These are phyloP conservation scores for Exutisphaerella laricina DNA, from an alignment of 2,329 filamentous ascomycete species.

Conservation along the genomic window DNA sequence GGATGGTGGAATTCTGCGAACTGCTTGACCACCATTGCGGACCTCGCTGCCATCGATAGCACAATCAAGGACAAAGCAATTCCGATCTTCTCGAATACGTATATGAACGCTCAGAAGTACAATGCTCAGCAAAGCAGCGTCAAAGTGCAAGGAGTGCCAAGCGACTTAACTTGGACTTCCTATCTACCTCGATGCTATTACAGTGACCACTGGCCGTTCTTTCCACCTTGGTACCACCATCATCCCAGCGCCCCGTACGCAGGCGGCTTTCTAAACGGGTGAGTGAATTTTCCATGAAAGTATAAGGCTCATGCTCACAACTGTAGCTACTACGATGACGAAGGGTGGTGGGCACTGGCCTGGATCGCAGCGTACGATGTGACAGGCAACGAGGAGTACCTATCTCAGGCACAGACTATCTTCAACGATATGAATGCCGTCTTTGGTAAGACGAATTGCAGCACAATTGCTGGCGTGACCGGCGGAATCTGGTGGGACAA, in stretches of 20 bases:
- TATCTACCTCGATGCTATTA: constrained; percentile 16
- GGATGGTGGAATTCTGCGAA: constrained; percentile 33
- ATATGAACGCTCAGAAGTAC: constrained; percentile 24
- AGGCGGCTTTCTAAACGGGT: constrained; percentile 20
- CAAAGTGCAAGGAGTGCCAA: constrained; percentile 13
- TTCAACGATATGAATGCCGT: constrained; percentile 43
- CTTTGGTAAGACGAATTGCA: constrained; percentile 40
- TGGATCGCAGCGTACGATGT: constrained; percentile 53
- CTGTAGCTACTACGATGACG: constrained; percentile 49
- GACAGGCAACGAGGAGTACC: constrained; percentile 41
- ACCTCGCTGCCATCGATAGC: constrained; percentile 26
- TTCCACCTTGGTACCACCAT: constrained; percentile 11
- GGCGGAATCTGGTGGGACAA: constrained; percentile 47
- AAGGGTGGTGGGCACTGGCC: constrained; percentile 50
- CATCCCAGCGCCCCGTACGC: background rate
- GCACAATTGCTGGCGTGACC: constrained; percentile 12
- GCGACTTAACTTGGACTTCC: background rate
- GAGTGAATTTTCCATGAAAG: background rate
- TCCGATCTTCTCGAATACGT: constrained; percentile 23
- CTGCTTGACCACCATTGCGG: constrained; percentile 28
- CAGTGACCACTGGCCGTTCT: constrained; percentile 8
- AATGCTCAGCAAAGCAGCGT: constrained; percentile 18
- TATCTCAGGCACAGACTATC: constrained; percentile 45
- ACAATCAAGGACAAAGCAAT: constrained; percentile 13
- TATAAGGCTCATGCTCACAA: constrained; percentile 10